A percentile compares a stretch with the other conserved stretches of the same genome.
Evolutionary conservation across 2,329 filamentous ascomycete genomes (phyloP).

Genomic region (Calonectria crousiana): DNA sequence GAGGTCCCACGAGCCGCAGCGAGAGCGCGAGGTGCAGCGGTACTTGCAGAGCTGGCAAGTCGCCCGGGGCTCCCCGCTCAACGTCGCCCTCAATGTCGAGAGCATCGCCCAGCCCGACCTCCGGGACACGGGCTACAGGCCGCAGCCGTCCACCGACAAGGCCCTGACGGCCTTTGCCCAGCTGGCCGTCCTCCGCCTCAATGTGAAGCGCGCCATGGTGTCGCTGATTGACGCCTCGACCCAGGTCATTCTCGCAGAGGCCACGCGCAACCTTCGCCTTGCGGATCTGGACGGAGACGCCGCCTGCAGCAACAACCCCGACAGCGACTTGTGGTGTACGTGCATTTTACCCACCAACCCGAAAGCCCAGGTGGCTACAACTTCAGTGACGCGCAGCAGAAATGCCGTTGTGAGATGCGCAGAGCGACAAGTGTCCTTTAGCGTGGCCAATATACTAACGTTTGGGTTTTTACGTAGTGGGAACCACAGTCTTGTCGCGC

Average conservation of each 20-base stretch:
- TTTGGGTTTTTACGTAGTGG: constrained; percentile 29
- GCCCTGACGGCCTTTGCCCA: constrained; percentile 62
- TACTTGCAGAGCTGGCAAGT: constrained; percentile 49
- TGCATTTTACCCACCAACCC: constrained; percentile 8
- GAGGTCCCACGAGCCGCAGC: constrained; percentile 44
- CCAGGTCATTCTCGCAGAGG: constrained; percentile 66
- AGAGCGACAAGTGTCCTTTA: not conserved
- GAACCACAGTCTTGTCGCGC: constrained; percentile 44
- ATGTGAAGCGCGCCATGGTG: constrained; percentile 62
- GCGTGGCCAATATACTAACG: not conserved
- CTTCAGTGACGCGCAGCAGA: not conserved
- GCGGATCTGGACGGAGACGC: constrained; percentile 42
- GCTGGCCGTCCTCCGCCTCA: constrained; percentile 61
- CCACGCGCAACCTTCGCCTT: constrained; percentile 59
- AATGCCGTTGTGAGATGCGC: not conserved
- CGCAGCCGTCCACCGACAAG: constrained; percentile 50
- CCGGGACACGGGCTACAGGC: constrained; percentile 47
- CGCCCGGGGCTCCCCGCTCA: constrained; percentile 48
- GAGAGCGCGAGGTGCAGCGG: constrained; percentile 48
- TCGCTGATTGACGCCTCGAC: constrained; percentile 59
- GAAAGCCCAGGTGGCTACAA: not conserved
- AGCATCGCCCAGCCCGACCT: constrained; percentile 44
- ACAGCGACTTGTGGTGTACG: constrained; percentile 51
- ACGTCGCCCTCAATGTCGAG: constrained; percentile 48
- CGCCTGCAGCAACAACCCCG: constrained; percentile 2